Evolutionary conservation across 345 rosid genomes (phyloP), one percentile per base, ranked within the genome.

Genomic region (Diplotaxis tenuifolia): DNA sequence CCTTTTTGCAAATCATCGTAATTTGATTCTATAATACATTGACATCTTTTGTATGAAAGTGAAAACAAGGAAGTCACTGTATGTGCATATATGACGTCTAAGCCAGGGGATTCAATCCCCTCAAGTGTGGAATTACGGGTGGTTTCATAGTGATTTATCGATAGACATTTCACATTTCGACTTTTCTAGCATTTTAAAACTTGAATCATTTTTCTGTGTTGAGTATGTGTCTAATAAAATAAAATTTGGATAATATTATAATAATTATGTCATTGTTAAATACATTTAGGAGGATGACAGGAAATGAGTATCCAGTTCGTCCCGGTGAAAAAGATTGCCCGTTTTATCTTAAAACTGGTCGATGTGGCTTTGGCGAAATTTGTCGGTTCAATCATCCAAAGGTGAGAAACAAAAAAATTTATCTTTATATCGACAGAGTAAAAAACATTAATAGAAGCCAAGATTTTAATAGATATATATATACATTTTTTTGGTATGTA

Each of bases 331-430:
- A 4, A 20, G 4, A 3, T 7, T 20, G 66, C 9, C 1, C 4
- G 29, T 62, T 34, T 62, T 62, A 62, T 38, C 0, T 36, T 7
- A 62, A 11, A 36, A 20, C 28, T 36, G 66, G 50, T 62, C 28
- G 16, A 6, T 62, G 66, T 62, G 28, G 49, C 28, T 62, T 5
- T 10, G 28, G 49, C 34, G 16, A 21, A 62, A 11, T 0, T 11
- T 62, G 66, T 14, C 8, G 16, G 3, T 62, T 19, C 16, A 62
- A 62, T 34, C 50, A 62, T 62, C 66, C 66, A 15, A 58, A 58
- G 38, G 38, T 58, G 21, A 28, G 21, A 58, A 28, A 28, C 12
- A 28, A 58, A n/a, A n/a, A n/a, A n/a, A n/a, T n/a, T n/a, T n/a
- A n/a, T n/a, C n/a, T n/a, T n/a, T n/a, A n/a, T n/a, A n/a, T n/a